Base-by-base conservation (phyloP, 129 eudicot species). In the Chrysanthemum seticuspe region DNA sequence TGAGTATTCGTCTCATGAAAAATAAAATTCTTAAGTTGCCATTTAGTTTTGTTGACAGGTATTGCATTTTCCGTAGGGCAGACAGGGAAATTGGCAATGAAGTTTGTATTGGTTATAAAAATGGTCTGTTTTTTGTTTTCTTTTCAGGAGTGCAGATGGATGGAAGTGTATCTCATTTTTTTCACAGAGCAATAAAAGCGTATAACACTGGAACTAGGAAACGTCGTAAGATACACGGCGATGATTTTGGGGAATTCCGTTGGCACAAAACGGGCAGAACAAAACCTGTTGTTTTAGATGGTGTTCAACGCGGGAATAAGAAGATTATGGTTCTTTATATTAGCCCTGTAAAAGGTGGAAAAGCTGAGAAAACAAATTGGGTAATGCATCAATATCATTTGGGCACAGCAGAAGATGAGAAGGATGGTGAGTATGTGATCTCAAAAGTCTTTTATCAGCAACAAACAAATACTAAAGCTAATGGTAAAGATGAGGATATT, bases 261-360 rank as follows among this genome's bases (percentile, higher is more conserved):
- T 95, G 99, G 99, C 99, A 95, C 27, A 95, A 95, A 74, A 95
- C 97, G 9, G 99, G 99, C 1, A 76, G 96, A 50, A 95, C 99
- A 57, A 95, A 91, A 66, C 94, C 99, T 11, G 99, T 95, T 31
- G 50, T 79, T 16, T 57, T 90, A 76, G 89, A 91, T 57, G 91
- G 96, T 16, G 79, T 88, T 18, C 97, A 91, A 72, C 80, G 70
- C 13, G 99, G 97, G 14, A 90, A 97, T 65, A 91, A 95, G 80
- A 95, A 95, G 78, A 95, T 95, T 59, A 95, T 95, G 99, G 99
- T 95, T 82, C 88, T 95, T 14, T 90, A 95, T 71, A 60, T 84
- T n/a, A 88, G 85, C 76, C 82, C 86, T 2, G 76, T 70, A 18
- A 85, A 78, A 66, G 99, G 97, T 21, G 96, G 91, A 31, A 95